A percentile compares a stretch with the other conserved stretches of the same genome.
These are phyloP conservation scores for Neocucurbitaria cava DNA, from an alignment of 2,329 filamentous ascomycete species.

Conservation along the genomic window DNA sequence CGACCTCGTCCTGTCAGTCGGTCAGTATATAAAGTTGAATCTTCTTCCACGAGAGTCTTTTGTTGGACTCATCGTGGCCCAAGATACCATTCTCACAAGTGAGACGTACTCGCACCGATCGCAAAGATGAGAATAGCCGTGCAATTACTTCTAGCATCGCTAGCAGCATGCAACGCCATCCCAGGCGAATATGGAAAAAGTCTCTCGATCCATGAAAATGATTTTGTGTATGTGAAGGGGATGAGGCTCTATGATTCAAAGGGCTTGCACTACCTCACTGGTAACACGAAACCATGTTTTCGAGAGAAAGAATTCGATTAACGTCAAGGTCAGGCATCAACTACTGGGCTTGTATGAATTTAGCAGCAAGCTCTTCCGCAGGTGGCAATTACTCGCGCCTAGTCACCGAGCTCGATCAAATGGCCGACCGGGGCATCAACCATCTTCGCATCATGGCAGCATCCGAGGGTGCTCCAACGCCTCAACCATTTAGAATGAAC, in stretches of 20 bases:
- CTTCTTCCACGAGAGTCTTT: neutral
- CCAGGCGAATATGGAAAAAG: constrained; percentile 7
- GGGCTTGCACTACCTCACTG: constrained; percentile 49
- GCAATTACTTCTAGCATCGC: constrained; percentile 18
- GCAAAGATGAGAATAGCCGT: constrained; percentile 17
- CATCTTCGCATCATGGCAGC: constrained; percentile 51
- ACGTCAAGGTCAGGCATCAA: constrained; percentile 38
- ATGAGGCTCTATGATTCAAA: constrained; percentile 42
- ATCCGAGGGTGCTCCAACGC: constrained; percentile 48
- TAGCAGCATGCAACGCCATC: constrained; percentile 14
- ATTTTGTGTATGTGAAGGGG: constrained; percentile 47
- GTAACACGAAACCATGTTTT: neutral
- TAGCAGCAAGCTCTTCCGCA: constrained; percentile 43
- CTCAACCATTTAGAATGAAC: constrained; percentile 50
- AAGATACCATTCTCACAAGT: neutral
- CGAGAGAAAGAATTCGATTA: neutral
- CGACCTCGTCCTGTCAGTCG: constrained; percentile 2
- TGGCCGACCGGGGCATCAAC: constrained; percentile 50
- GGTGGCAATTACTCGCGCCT: constrained; percentile 49
- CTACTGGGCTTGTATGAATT: constrained; percentile 52
- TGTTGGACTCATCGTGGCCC: neutral
- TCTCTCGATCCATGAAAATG: constrained; percentile 32
- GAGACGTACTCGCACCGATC: neutral
- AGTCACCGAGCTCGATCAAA: constrained; percentile 49
- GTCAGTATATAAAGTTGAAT: constrained; percentile 14